phyloP scores from a whole-genome alignment of 768 basidiomycete genomes.

The Pulveroboletus sp. region DNA sequence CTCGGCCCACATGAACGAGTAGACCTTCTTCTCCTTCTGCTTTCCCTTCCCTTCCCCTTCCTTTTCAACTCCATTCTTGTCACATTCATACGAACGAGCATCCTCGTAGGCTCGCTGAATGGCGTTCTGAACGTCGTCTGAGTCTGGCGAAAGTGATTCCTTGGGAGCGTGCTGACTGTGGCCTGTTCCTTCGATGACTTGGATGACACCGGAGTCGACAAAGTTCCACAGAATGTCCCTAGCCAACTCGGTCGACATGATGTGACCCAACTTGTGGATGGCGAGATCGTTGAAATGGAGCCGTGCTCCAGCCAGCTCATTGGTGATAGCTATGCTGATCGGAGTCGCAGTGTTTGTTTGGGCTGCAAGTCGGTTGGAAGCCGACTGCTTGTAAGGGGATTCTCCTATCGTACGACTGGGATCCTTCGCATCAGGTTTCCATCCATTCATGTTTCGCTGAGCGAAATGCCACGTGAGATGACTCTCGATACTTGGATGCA shows the following conservation, averaged over 20 bases:
- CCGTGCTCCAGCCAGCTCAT: slow-evolving; percentile 8
- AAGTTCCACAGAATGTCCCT: neutral
- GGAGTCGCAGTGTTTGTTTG: neutral
- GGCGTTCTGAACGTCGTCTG: neutral
- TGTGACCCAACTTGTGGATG: slow-evolving; percentile 5
- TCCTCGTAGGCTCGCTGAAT: slow-evolving; percentile 6
- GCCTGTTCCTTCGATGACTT: neutral
- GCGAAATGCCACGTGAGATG: neutral
- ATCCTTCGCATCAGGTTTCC: neutral
- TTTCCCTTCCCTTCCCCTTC: neutral
- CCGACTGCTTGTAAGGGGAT: slow-evolving; percentile 4
- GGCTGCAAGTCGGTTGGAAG: slow-evolving; percentile 1
- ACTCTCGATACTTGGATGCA: too few species aligned
- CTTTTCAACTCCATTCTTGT: neutral
- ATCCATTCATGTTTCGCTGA: neutral
- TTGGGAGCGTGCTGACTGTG: neutral
- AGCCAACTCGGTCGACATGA: neutral
- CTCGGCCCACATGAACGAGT: slow-evolving; percentile 1
- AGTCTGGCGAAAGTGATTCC: neutral
- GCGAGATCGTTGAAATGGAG: slow-evolving; percentile 13
- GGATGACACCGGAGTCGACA: neutral
- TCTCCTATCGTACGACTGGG: neutral
- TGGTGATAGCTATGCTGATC: neutral
- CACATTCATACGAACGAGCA: neutral
- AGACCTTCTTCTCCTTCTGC: neutral